A percentile compares a stretch with the other conserved stretches of the same genome.
Conservation (phyloP, 352 stramenopile species). For the Globisporangium camurandrum region DNA sequence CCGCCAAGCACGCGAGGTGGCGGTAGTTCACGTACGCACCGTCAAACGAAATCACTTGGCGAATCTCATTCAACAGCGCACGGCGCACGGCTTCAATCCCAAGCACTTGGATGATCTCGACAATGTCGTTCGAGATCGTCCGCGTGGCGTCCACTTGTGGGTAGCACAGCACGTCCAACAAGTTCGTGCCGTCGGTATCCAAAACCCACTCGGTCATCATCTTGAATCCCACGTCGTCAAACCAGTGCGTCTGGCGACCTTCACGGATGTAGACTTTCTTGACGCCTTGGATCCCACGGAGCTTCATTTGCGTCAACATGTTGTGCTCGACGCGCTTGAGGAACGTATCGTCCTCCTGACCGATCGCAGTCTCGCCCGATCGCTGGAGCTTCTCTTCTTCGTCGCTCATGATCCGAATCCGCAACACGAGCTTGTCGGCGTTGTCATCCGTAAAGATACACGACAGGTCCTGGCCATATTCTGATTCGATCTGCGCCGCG, state of each 20-base stretch:
- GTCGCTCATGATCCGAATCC: constrained; percentile 96
- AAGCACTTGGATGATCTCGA: constrained; percentile 98
- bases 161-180: constrained; percentile 96
- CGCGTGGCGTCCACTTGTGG: constrained; percentile 95
- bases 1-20: constrained; percentile 96
- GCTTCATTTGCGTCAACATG: constrained; percentile 95
- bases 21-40: constrained; percentile 99
- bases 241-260: constrained; percentile 92
- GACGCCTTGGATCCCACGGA: constrained; percentile 95
- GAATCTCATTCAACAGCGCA: constrained; percentile 93
- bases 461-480: constrained; percentile 94
- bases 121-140: constrained; percentile 99
- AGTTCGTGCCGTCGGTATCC: constrained; percentile 98
- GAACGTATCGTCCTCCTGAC: constrained; percentile 93
- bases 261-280: constrained; percentile 98
- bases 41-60: constrained; percentile 98
- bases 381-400: constrained; percentile 84
- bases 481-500: constrained; percentile 89
- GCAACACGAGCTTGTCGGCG: constrained; percentile 94
- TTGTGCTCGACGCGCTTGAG: constrained; percentile 97
- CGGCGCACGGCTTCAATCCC: constrained; percentile 88
- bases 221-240: constrained; percentile 93
- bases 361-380: constrained; percentile 76
- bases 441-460: constrained; percentile 98
- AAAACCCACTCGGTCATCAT: constrained; percentile 97